A percentile compares a stretch with the other conserved stretches of the same genome.
Conservation (phyloP, 805 yeast species). For the Deakozyma indianensis region DNA sequence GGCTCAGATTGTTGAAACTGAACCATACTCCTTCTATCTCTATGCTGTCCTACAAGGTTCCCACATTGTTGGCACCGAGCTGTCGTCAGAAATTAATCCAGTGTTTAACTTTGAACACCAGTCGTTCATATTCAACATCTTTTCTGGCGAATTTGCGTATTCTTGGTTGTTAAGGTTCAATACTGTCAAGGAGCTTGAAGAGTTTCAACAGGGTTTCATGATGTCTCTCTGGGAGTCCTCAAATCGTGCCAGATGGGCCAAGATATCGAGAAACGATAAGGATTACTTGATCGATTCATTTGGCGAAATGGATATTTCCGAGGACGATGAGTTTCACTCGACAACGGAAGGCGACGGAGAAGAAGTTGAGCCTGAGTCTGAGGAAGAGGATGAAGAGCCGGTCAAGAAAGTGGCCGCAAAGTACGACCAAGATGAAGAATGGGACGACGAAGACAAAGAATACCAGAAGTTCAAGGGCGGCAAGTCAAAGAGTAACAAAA, state of each 20-base stretch:
- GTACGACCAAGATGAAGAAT: slow-evolving; percentile 16
- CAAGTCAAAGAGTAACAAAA: slow-evolving; percentile 25
- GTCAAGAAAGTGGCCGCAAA: slow-evolving; percentile 4
- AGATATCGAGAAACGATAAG: slow-evolving; percentile 29
- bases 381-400: slow-evolving; percentile 14
- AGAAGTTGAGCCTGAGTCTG: slow-evolving; percentile 23
- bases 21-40: slow-evolving; percentile 39
- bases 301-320: slow-evolving; percentile 23
- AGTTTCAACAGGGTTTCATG: slow-evolving; percentile 40
- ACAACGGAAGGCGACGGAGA: slow-evolving; percentile 21
- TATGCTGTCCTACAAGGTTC: slow-evolving; percentile 23
- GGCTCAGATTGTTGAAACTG: slow-evolving; percentile 30
- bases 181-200: slow-evolving; percentile 24
- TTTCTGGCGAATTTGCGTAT: slow-evolving; percentile 25
- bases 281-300: slow-evolving; percentile 46
- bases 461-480: slow-evolving; percentile 15
- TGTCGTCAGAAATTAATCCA: slow-evolving; percentile 44
- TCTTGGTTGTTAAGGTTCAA: slow-evolving; percentile 55
- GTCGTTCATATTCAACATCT: slow-evolving; percentile 52
- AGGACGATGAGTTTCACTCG: slow-evolving; percentile 20
- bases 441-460: slow-evolving; percentile 26
- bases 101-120: slow-evolving; percentile 42
- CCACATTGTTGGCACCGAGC: slow-evolving; percentile 25
- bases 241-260: slow-evolving; percentile 36
- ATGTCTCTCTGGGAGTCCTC: slow-evolving; percentile 46